A percentile compares a stretch with the other conserved stretches of the same genome.
Conservation (phyloP, 2,329 filamentous ascomycete species). For the Fusarium dlaminii region DNA sequence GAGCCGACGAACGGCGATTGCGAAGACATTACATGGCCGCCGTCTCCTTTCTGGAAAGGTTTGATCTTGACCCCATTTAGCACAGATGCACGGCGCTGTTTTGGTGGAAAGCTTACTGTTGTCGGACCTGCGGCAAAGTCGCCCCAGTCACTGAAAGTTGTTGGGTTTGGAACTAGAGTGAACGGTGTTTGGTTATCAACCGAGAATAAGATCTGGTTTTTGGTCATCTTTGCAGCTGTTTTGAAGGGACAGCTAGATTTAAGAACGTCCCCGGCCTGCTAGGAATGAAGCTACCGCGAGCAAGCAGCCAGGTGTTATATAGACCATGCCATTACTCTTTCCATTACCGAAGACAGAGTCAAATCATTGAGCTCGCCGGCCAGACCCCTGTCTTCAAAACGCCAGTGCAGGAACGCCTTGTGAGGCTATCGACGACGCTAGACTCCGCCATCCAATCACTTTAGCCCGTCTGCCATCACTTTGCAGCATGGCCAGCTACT, state of each 20-base stretch:
- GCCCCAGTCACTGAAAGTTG: not conserved
- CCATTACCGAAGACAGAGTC: accelerated
- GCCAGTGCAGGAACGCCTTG: not conserved
- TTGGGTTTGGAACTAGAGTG: not conserved
- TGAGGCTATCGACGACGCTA: not conserved
- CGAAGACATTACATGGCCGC: not conserved
- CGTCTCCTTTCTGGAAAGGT: not conserved
- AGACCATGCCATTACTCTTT: not conserved
- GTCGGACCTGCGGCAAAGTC: not conserved
- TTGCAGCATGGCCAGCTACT: not conserved
- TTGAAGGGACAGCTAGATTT: too few relatives aligned
- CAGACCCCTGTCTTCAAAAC: not conserved
- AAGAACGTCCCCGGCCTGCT: accelerated
- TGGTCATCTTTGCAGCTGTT: not conserved
- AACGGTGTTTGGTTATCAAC: not conserved
- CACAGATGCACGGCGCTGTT: accelerated
- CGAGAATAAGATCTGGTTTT: not conserved
- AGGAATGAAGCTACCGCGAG: not conserved
- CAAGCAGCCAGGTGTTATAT: not conserved
- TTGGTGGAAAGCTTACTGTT: not conserved
- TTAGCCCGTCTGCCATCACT: accelerated
- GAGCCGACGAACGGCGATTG: not conserved
- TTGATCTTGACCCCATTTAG: accelerated
- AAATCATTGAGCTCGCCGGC: not conserved
- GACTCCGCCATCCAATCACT: not conserved